Evolutionary conservation across 768 basidiomycete genomes (phyloP).

Genomic region (Inosperma sp.): DNA sequence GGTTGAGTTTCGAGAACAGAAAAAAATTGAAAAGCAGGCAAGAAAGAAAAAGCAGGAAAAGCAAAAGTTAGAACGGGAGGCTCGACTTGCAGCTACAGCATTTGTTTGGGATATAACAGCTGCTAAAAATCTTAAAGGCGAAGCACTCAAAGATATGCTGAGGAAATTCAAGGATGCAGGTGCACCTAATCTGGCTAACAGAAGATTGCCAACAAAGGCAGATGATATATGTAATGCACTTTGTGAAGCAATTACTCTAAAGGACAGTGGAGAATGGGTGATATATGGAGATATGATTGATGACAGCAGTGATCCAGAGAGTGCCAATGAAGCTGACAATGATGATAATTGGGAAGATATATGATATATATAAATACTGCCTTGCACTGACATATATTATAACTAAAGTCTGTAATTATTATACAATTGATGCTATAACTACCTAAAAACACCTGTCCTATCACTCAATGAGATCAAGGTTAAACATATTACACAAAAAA

Average conservation of each 20-base stretch:
- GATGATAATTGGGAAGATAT: not conserved
- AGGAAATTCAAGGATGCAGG: not conserved
- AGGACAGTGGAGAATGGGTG: not conserved
- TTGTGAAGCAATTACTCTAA: not conserved
- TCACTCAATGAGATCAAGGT: too few relatives aligned
- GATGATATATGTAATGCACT: not conserved
- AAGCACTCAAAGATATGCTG: not conserved
- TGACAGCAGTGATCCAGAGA: not conserved
- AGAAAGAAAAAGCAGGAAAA: not conserved
- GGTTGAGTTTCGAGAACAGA: not conserved
- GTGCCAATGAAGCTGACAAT: not conserved
- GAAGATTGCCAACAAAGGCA: not conserved
- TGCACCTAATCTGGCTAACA: not conserved
- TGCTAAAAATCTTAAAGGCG: not conserved
- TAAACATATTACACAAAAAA: not conserved
- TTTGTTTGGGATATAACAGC: not conserved
- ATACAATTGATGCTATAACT: slow-evolving; percentile 2
- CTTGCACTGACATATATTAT: not conserved
- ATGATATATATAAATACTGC: not conserved
- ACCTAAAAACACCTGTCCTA: not conserved
- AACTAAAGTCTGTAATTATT: not conserved
- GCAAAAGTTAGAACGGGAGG: not conserved
- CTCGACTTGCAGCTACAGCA: not conserved
- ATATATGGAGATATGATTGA: slow-evolving; percentile 1
- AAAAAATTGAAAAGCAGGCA: not conserved